Percentiles rank a stretch among this genome's conserved stretches.
phyloP scores from a whole-genome alignment of 371 early-diverging fungal species.

The Batrachochytrium dendrobatidis region DNA sequence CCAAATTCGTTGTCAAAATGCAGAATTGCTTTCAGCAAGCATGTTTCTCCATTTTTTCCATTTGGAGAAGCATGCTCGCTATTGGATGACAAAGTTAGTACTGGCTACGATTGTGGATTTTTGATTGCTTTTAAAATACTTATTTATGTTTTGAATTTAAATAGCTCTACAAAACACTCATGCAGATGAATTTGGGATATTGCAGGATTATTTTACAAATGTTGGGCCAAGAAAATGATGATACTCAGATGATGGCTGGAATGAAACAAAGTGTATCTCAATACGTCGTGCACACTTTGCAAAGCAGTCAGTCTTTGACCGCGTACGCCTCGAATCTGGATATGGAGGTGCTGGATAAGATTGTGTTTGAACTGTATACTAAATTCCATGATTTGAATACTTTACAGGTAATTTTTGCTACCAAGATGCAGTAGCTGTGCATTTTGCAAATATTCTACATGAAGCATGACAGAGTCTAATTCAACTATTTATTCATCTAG shows the following conservation, averaged over 20 bases:
- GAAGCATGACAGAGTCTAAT: not conserved
- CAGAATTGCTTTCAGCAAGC: not conserved
- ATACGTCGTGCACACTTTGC: not conserved
- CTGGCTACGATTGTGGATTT: not conserved
- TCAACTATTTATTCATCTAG: not conserved
- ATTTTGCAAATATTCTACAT: too few relatives aligned
- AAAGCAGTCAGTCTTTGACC: not conserved
- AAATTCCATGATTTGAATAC: not conserved
- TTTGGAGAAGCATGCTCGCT: not conserved
- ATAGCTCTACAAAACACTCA: conserved; percentile 1
- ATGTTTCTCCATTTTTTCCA: not conserved
- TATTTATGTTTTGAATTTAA: not conserved
- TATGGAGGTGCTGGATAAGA: not conserved
- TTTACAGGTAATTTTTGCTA: not conserved
- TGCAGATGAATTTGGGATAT: not conserved
- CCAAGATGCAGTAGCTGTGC: not conserved
- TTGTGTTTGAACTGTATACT: conserved; percentile 2
- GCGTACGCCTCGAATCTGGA: not conserved
- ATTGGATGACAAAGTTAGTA: not conserved
- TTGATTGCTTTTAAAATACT: not conserved
- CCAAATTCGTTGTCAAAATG: not conserved
- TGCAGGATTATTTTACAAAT: not conserved
- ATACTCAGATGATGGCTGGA: not conserved
- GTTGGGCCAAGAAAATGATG: not conserved
- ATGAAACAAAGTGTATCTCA: not conserved